These are phyloP conservation scores for Sarocladium brachiariae DNA, from an alignment of 2,329 filamentous ascomycete species.

Conservation along the genomic window DNA sequence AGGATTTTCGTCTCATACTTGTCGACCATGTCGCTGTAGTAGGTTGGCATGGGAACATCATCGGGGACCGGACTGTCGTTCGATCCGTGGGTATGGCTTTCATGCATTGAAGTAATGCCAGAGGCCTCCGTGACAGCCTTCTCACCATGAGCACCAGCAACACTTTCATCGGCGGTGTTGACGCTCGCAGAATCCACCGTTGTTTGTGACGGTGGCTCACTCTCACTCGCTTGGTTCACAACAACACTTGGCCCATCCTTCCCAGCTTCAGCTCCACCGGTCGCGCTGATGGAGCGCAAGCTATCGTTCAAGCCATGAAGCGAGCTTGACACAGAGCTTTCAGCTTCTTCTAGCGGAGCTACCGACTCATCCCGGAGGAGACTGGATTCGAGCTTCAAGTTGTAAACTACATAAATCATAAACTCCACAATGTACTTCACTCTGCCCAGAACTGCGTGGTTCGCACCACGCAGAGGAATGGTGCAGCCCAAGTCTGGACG, in stretches of 20 bases:
- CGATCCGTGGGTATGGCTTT: conserved; percentile 35
- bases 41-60: conserved; percentile 78
- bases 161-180: background rate
- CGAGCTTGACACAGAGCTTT: conserved; percentile 34
- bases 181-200: conserved; percentile 22
- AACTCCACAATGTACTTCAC: conserved; percentile 96
- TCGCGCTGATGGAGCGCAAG: conserved; percentile 25
- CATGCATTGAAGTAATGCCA: conserved; percentile 31
- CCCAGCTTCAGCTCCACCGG: conserved; percentile 18
- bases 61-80: conserved; percentile 59
- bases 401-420: conserved; percentile 99
- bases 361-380: conserved; percentile 90
- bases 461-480: conserved; percentile 80
- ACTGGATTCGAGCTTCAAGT: conserved; percentile 90
- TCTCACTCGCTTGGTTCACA: conserved; percentile 30
- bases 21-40: conserved; percentile 90
- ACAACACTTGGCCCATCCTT: conserved; percentile 23
- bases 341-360: conserved; percentile 62
- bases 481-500: conserved; percentile 88
- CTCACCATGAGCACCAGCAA: conserved; percentile 19
- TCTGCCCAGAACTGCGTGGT: conserved; percentile 61
- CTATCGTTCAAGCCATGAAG: conserved; percentile 34
- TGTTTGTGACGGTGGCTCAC: conserved; percentile 28
- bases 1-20: conserved; percentile 90
- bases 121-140: conserved; percentile 19